A percentile compares a stretch with the other conserved stretches of the same genome.
These are phyloP conservation scores for Camptophora hylomeconis DNA, from an alignment of 2,329 filamentous ascomycete genomes.

Conservation along the genomic window DNA sequence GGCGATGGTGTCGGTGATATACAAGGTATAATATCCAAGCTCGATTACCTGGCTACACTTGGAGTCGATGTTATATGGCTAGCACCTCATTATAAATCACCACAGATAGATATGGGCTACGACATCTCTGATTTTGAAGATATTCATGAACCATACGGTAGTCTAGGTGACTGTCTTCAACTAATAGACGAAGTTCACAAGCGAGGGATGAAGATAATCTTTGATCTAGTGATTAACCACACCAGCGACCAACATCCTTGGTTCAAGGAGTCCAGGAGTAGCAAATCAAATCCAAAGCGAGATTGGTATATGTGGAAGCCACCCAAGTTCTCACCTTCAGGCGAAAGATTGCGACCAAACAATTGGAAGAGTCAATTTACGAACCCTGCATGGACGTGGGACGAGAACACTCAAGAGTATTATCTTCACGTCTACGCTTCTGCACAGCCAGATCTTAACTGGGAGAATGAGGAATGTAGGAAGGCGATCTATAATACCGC, in stretches of 20 bases:
- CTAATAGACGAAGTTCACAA: conserved; percentile 44
- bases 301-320: conserved; percentile 49
- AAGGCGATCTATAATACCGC: conserved; percentile 52
- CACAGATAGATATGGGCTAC: conserved; percentile 58
- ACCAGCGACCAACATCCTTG: conserved; percentile 55
- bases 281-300: conserved; percentile 44
- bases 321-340: conserved; percentile 36
- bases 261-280: conserved; percentile 51
- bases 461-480: conserved; percentile 53
- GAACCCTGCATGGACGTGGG: conserved; percentile 40
- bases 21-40: conserved; percentile 47
- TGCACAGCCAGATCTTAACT: conserved; percentile 66
- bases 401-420: conserved; percentile 54
- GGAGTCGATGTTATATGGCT: conserved; percentile 56
- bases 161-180: conserved; percentile 45
- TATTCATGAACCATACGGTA: conserved; percentile 49
- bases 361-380: conserved; percentile 57
- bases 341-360: conserved; percentile 51
- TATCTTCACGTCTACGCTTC: conserved; percentile 59
- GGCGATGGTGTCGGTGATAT: conserved; percentile 50
- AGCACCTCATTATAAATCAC: conserved; percentile 52
- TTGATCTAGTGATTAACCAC: conserved; percentile 64
- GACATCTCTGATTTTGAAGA: conserved; percentile 54
- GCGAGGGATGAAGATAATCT: conserved; percentile 52
- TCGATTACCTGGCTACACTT: conserved; percentile 48